Evolutionary conservation across 495 filamentous ascomycete species (phyloP).

Genomic region (Talaromyces trachyspermus): DNA sequence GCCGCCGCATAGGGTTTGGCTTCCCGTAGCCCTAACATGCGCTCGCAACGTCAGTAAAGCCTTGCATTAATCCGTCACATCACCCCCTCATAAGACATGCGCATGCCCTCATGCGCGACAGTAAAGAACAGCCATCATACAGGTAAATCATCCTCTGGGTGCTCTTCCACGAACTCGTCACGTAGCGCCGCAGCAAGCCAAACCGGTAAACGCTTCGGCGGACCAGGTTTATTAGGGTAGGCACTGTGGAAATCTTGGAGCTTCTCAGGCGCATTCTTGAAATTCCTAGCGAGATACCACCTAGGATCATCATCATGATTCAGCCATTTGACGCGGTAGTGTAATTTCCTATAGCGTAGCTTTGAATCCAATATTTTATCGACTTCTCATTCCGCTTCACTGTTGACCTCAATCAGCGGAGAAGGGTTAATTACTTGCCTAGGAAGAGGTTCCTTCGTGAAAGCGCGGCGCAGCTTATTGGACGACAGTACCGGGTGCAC

Average conservation of each 20-base stretch:
- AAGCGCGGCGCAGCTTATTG: conserved; percentile 6
- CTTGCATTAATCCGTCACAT: too few species aligned
- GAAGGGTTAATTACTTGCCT: background rate
- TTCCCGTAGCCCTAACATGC: too few species aligned
- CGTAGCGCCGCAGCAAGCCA: too few species aligned
- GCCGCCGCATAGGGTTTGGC: too few species aligned
- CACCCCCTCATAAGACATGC: too few species aligned
- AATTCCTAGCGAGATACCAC: conserved; percentile 7
- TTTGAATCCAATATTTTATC: background rate
- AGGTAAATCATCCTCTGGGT: too few species aligned
- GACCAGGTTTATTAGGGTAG: conserved; percentile 3
- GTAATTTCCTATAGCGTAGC: conserved; percentile 5
- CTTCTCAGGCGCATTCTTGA: conserved; percentile 6
- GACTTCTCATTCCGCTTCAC: conserved; percentile 12
- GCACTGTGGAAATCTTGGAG: background rate
- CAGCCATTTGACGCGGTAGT: conserved; percentile 7
- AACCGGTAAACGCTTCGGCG: too few species aligned
- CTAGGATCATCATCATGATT: conserved; percentile 1
- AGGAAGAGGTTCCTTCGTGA: background rate
- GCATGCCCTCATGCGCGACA: too few species aligned
- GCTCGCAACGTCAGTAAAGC: too few species aligned
- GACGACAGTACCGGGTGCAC: conserved; percentile 11
- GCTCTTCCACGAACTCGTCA: too few species aligned
- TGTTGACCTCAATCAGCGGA: background rate
- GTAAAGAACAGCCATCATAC: too few species aligned